Percentiles rank a stretch among this genome's conserved stretches.
These are phyloP conservation scores for Lichtheimia ornata DNA, from an alignment of 371 early-diverging fungal genomes.

Conservation along the genomic window DNA sequence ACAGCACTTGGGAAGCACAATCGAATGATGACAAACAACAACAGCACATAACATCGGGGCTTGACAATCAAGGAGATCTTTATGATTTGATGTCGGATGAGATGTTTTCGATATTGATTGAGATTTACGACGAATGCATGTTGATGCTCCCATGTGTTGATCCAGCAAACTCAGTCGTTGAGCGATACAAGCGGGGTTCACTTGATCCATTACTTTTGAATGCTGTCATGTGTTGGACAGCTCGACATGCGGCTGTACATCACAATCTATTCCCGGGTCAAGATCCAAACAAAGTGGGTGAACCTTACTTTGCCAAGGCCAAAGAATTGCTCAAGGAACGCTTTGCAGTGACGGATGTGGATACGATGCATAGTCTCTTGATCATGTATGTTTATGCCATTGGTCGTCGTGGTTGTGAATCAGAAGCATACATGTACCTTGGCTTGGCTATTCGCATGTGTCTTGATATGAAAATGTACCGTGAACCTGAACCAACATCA, in stretches of 20 bases:
- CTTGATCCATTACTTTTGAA: slow-evolving; percentile 34
- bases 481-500: slow-evolving; percentile 3
- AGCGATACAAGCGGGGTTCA: slow-evolving; percentile 10
- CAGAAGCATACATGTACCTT: slow-evolving; percentile 49
- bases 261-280: slow-evolving; percentile 44
- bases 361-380: slow-evolving; percentile 45
- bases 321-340: slow-evolving; percentile 34
- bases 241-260: slow-evolving; percentile 48
- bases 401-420: slow-evolving; percentile 31
- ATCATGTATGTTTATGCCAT: slow-evolving; percentile 53
- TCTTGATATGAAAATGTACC: slow-evolving; percentile 35
- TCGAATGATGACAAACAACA: no score
- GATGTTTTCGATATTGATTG: slow-evolving; percentile 16
- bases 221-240: slow-evolving; percentile 47
- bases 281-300: slow-evolving; percentile 48
- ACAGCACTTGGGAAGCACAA: slow-evolving; percentile 45
- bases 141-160: slow-evolving; percentile 25
- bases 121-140: slow-evolving; percentile 26
- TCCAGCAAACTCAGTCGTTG: slow-evolving; percentile 14
- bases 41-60: no score
- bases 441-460: slow-evolving; percentile 53
- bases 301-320: slow-evolving; percentile 40
- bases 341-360: slow-evolving; percentile 30
- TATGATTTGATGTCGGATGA: slow-evolving; percentile 9
- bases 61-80: neutral